phyloP scores from a whole-genome alignment of 1,284 basidiomycete genomes.

The Irpex rosettiformis region DNA sequence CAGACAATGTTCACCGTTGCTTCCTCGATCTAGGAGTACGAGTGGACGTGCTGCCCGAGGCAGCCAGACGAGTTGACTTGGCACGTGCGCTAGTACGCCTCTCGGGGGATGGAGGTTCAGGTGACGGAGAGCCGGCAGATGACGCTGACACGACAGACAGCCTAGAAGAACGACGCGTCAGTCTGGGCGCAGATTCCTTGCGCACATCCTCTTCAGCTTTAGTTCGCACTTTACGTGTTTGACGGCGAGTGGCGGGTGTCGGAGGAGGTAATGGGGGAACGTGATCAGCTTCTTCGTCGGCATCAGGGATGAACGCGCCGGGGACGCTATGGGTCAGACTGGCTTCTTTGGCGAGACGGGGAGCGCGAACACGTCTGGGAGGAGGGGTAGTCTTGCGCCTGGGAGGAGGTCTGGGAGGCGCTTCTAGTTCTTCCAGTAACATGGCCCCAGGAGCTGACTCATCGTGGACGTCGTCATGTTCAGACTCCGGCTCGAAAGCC shows the following conservation, averaged over 20 bases:
- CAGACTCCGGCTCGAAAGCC: background rate
- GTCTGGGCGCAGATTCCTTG: slow-evolving; percentile 5
- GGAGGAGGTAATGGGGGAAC: slow-evolving; percentile 48
- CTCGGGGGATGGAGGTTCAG: slow-evolving; percentile 25
- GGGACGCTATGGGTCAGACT: slow-evolving; percentile 43
- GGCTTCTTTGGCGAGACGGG: slow-evolving; percentile 17
- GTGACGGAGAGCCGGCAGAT: slow-evolving; percentile 23
- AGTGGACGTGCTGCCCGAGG: background rate
- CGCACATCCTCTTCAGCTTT: slow-evolving; percentile 17
- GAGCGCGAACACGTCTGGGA: slow-evolving; percentile 18
- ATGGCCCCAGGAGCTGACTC: slow-evolving; percentile 5
- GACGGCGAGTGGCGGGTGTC: slow-evolving; percentile 28
- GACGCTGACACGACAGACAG: slow-evolving; percentile 11
- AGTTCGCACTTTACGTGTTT: slow-evolving; percentile 19
- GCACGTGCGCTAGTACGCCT: slow-evolving; percentile 12
- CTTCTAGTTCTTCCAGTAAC: slow-evolving; percentile 22
- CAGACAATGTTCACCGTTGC: background rate
- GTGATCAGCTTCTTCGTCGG: slow-evolving; percentile 45
- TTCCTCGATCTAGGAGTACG: background rate
- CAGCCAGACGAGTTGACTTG: background rate
- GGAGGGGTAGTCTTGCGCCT: slow-evolving; percentile 9
- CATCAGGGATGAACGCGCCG: slow-evolving; percentile 47
- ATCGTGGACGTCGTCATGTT: background rate
- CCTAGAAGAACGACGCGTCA: slow-evolving; percentile 16
- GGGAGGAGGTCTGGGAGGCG: slow-evolving; percentile 1